A percentile compares a stretch with the other conserved stretches of the same genome.
phyloP scores from a whole-genome alignment of 192 early-diverging fungal species.

The Coemansia sp. region DNA sequence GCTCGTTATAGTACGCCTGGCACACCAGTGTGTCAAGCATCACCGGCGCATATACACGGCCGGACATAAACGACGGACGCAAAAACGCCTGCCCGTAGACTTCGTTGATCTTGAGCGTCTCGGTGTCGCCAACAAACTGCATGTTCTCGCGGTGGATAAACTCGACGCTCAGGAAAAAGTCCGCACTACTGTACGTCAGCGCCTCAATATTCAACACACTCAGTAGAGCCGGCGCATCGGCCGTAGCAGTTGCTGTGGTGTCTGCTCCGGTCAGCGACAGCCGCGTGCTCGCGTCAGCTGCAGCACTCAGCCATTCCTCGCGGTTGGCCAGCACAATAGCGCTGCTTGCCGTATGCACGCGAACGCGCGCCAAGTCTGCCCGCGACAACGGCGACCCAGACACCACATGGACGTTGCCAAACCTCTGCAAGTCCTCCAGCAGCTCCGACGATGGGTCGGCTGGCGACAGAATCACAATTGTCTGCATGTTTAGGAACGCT shows the following conservation, averaged over 20 bases:
- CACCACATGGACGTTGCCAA: slow-evolving; percentile 58
- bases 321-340: slow-evolving; percentile 62
- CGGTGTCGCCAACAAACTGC: slow-evolving; percentile 71
- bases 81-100: slow-evolving; percentile 64
- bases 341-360: slow-evolving; percentile 55
- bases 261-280: slow-evolving; percentile 48
- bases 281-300: slow-evolving; percentile 33
- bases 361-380: slow-evolving; percentile 60
- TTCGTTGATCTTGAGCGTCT: slow-evolving; percentile 58
- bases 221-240: slow-evolving; percentile 66
- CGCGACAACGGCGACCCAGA: slow-evolving; percentile 60
- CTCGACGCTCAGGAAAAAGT: slow-evolving; percentile 69
- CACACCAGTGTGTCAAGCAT: slow-evolving; percentile 71
- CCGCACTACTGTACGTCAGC: slow-evolving; percentile 40
- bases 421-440: slow-evolving; percentile 50
- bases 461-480: slow-evolving; percentile 62
- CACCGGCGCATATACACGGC: slow-evolving; percentile 68
- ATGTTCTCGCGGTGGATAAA: slow-evolving; percentile 73
- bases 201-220: slow-evolving; percentile 67
- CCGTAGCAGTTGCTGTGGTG: slow-evolving; percentile 52
- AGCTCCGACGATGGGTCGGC: slow-evolving; percentile 47
- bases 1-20: slow-evolving; percentile 71
- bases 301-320: slow-evolving; percentile 41
- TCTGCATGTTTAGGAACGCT: slow-evolving; percentile 47
- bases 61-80: slow-evolving; percentile 68